Conservation (phyloP, 176 grass and related monocot species). For the Poa pratensis region DNA sequence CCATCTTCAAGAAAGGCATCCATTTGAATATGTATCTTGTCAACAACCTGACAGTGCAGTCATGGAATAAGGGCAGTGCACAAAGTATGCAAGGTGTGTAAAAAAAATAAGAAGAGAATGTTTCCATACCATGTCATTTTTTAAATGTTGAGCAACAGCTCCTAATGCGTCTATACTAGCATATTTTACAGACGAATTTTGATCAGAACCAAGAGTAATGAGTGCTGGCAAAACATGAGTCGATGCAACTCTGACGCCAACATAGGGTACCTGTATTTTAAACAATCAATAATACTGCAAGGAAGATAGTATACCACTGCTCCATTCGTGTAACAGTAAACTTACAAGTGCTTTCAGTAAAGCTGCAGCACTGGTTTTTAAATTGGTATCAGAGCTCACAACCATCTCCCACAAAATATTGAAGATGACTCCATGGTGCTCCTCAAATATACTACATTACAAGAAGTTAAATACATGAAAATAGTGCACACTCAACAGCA, state of each 20-base stretch:
- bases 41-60: conserved; percentile 70
- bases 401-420: conserved; percentile 99
- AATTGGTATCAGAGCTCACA: conserved; percentile 71
- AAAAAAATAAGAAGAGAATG: conserved; percentile 30
- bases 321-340: conserved; percentile 40
- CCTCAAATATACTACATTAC: conserved; percentile 76
- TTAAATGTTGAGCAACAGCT: conserved; percentile 95
- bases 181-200: conserved; percentile 94
- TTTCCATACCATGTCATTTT: conserved; percentile 86
- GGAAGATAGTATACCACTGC: conserved; percentile 23
- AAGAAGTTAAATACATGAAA: conserved; percentile 47
- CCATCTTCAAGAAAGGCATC: conserved; percentile 99
- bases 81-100: conserved; percentile 23
- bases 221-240: conserved; percentile 95
- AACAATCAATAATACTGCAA: conserved; percentile 41
- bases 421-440: conserved; percentile 86
- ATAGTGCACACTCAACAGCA: conserved; percentile 32
- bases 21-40: conserved; percentile 98
- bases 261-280: conserved; percentile 74
- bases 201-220: conserved; percentile 88
- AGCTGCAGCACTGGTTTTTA: conserved; percentile 81
- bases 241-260: conserved; percentile 77
- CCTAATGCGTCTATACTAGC: conserved; percentile 97
- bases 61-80: conserved; percentile 10
- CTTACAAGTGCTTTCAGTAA: conserved; percentile 93